Percentiles rank a stretch among this genome's conserved stretches.
Conservation (phyloP, 257 asterid genomes). For the Solanum medicagineum region DNA sequence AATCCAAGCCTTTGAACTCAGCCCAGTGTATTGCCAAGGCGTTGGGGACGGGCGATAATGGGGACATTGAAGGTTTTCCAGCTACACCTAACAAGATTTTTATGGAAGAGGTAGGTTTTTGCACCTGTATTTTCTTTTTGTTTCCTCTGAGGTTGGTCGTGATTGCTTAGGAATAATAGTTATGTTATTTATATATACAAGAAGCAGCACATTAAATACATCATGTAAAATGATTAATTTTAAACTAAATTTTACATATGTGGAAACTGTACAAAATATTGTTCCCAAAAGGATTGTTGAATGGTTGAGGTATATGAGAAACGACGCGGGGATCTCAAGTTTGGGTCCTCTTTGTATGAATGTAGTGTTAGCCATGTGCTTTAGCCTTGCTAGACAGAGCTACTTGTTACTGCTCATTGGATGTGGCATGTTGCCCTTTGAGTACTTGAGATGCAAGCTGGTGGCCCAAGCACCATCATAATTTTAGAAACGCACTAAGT, state of each 20-base stretch:
- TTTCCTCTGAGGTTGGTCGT: not conserved
- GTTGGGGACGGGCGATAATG: constrained; percentile 40
- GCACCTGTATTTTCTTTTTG: not conserved
- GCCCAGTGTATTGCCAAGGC: constrained; percentile 24
- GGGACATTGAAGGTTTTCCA: constrained; percentile 28
- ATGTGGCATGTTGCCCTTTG: not conserved
- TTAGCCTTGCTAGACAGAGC: not conserved
- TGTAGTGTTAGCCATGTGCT: not conserved
- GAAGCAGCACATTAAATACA: not conserved
- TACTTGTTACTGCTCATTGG: not conserved
- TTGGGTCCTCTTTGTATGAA: not conserved
- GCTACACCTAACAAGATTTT: constrained; percentile 40
- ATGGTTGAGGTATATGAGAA: not conserved
- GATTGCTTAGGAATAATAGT: not conserved
- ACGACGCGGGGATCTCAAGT: not conserved
- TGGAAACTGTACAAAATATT: not conserved
- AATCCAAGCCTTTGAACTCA: constrained; percentile 29
- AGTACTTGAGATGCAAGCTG: not conserved
- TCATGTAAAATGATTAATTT: not conserved
- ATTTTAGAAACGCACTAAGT: not conserved
- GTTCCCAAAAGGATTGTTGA: not conserved
- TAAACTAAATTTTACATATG: not conserved
- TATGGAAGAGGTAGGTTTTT: constrained; percentile 61
- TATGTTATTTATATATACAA: not conserved
- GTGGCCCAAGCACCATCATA: not conserved